These are phyloP conservation scores for Claviceps citrina DNA, from an alignment of 2,329 filamentous ascomycete species.

Conservation along the genomic window DNA sequence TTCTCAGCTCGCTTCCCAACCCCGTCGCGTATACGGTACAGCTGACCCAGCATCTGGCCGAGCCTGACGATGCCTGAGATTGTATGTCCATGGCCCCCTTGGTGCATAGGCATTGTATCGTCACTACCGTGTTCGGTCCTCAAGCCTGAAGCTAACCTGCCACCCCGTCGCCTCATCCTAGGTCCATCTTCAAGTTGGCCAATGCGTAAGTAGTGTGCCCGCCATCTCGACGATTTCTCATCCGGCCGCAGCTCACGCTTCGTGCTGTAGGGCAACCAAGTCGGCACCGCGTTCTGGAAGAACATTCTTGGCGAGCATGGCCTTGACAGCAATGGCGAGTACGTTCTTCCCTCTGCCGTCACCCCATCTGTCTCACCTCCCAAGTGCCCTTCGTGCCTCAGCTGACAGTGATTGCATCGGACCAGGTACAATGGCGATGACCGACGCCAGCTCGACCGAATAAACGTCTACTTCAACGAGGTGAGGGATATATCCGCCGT, in stretches of 20 bases:
- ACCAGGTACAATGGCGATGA: slow-evolving; percentile 79
- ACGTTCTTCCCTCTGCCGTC: neutral
- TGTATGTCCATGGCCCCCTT: slow-evolving; percentile 3
- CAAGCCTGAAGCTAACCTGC: slow-evolving; percentile 22
- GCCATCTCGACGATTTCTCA: neutral
- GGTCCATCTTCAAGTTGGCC: slow-evolving; percentile 99
- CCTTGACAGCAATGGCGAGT: slow-evolving; percentile 82
- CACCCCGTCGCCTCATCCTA: slow-evolving; percentile 37
- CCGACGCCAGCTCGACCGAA: slow-evolving; percentile 96
- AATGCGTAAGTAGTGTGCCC: slow-evolving; percentile 55
- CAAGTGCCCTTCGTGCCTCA: neutral
- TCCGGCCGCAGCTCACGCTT: slow-evolving; percentile 1
- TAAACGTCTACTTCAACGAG: slow-evolving; percentile 98
- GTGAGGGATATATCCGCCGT: slow-evolving; percentile 18
- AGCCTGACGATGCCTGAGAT: slow-evolving; percentile 7
- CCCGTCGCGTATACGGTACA: no score
- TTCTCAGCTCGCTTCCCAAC: no score
- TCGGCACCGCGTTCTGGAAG: slow-evolving; percentile 99
- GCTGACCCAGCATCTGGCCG: neutral
- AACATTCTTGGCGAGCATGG: slow-evolving; percentile 82
- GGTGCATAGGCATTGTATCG: neutral
- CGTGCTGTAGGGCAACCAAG: slow-evolving; percentile 83
- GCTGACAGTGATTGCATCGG: neutral
- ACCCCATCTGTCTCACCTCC: neutral
- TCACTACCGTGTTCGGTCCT: no score